Evolutionary conservation across 257 asterid genomes (phyloP).

Genomic region (Phtheirospermum japonicum): DNA sequence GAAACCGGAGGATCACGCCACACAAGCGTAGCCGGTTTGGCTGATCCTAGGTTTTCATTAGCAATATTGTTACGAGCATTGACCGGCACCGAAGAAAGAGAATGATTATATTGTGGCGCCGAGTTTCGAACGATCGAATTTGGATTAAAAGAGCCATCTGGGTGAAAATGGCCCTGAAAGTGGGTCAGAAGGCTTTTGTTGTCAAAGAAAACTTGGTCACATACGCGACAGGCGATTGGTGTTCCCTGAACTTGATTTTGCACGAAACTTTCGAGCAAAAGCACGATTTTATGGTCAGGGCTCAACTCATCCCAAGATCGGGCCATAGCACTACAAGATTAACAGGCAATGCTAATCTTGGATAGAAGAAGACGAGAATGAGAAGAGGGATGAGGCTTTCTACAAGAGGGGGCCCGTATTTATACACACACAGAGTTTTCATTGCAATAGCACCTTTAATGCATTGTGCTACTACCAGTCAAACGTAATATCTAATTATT

Average conservation of each 20-base stretch:
- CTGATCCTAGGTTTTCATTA: neutral
- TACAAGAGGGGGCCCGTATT: constrained; percentile 18
- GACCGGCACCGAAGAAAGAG: neutral
- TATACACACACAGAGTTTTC: constrained; percentile 24
- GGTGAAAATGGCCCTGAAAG: constrained; percentile 26
- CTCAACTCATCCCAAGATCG: constrained; percentile 22
- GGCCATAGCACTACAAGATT: constrained; percentile 21
- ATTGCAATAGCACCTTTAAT: constrained; percentile 16
- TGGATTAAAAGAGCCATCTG: constrained; percentile 11
- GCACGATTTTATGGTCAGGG: neutral
- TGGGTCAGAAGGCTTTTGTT: constrained; percentile 25
- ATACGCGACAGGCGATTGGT: constrained; percentile 33
- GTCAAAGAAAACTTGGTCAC: constrained; percentile 27
- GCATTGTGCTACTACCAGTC: constrained; percentile 19
- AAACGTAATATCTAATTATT: constrained; percentile 25
- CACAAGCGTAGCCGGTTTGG: neutral
- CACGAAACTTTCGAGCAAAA: constrained; percentile 15
- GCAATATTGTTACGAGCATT: neutral
- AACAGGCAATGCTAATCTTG: neutral
- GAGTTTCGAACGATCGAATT: constrained; percentile 1
- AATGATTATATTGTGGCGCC: neutral
- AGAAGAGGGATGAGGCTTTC: constrained; percentile 3
- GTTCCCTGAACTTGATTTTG: constrained; percentile 4
- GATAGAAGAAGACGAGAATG: no score
- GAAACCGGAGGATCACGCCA: neutral